phyloP scores from a whole-genome alignment of 225 moss, liverwort and hornwort genomes.

The Bryoerythrophyllum caledonicum region DNA sequence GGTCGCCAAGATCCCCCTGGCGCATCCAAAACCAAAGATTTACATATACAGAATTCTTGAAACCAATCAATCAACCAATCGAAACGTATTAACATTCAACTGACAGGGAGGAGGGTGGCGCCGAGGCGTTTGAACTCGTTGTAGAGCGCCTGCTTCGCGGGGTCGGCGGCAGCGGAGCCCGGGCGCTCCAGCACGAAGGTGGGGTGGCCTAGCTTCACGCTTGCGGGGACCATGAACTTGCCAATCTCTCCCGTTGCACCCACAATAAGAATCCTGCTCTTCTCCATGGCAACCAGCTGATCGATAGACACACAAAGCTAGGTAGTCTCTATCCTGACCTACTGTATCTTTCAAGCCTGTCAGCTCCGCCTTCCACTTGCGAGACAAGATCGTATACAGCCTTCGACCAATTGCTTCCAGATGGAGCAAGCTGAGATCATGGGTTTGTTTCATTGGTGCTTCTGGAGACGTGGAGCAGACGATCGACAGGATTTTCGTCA shows the following conservation, averaged over 20 bases:
- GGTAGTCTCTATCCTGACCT: background rate
- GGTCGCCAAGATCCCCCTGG: constrained; percentile 24
- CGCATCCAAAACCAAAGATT: background rate
- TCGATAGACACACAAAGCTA: background rate
- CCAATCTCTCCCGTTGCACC: background rate
- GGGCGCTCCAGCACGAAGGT: background rate
- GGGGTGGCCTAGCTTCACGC: background rate
- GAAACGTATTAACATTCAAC: background rate
- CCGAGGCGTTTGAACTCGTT: constrained; percentile 16
- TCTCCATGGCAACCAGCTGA: background rate
- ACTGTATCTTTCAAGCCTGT: background rate
- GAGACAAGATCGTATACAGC: background rate
- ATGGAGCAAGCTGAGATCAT: background rate
- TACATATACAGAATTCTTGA: background rate
- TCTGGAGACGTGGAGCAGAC: background rate
- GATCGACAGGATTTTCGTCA: background rate
- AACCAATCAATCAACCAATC: background rate
- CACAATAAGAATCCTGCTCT: background rate
- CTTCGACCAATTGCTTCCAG: no score
- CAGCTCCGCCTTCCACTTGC: background rate
- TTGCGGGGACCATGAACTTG: background rate
- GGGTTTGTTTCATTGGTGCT: background rate
- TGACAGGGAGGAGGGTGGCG: constrained; percentile 9
- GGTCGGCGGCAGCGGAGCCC: background rate
- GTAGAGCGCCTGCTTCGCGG: constrained; percentile 19